Evolutionary conservation across 495 filamentous ascomycete species (phyloP), one percentile per base, ranked within the genome.

Genomic region (Parmelia sp.): DNA sequence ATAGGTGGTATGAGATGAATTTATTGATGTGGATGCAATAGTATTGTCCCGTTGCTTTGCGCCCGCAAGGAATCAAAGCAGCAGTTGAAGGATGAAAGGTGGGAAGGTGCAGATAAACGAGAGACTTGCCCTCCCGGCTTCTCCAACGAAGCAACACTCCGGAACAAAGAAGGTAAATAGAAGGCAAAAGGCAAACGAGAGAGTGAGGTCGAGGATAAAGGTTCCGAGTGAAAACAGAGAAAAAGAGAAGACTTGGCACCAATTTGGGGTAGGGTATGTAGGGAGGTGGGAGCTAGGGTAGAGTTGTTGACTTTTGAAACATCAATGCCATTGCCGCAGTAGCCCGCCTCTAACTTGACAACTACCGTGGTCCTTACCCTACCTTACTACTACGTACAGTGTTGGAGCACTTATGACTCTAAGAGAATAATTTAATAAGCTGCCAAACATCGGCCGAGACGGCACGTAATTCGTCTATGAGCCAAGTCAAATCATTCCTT

Each of bases 121-220:
- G n/a, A 63, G 61, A 63, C 37, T 42, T 33, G 61, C 39, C 21
- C 45, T 27, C 23, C 45, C n/a, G 10, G 21, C 23, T 49, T n/a
- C 45, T 10, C 25, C 2, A 27, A 49, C 25, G 44, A 15, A 70
- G 44, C 70, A 71, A 37, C 66, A 71, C 62, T 68, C 58, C 57
- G 56, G n/a, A n/a, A n/a, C n/a, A n/a, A n/a, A n/a, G n/a, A n/a
- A n/a, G n/a, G n/a, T n/a, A n/a, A n/a, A n/a, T n/a, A 57, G 58
- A 59, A 59, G 42, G 60, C 62, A 62, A 47, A 35, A 56, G 70
- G 27, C 49, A 57, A 65, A 39, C n/a, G 57, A 63, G 39, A 14
- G 57, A 53, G 25, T 51, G 63, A 56, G 14, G 53, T 42, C 5
- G 56, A 53, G 57, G 45, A 15, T 29, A 57, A 55, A 19, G n/a